These are phyloP conservation scores for Nakazawaea siamensis DNA, from an alignment of 805 yeast species.

Conservation along the genomic window DNA sequence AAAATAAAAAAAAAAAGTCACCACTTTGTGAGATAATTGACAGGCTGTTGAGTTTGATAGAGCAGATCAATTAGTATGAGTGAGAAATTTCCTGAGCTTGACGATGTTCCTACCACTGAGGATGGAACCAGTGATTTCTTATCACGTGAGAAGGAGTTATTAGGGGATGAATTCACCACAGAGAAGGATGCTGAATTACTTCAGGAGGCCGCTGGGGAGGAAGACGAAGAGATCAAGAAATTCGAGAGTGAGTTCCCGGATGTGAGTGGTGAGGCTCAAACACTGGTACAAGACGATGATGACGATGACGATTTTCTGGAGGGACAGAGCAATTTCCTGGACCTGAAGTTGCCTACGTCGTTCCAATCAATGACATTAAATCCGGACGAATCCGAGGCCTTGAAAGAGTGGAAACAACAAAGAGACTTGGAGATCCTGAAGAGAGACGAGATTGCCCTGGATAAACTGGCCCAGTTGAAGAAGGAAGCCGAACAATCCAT, in stretches of 20 bases:
- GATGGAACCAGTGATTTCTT: constrained; percentile 48
- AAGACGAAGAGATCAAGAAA: constrained; percentile 41
- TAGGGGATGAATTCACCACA: constrained; percentile 67
- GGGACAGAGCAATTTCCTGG: constrained; percentile 31
- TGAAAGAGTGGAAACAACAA: constrained; percentile 75
- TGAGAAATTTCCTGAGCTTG: constrained; percentile 71
- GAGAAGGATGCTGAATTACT: constrained; percentile 47
- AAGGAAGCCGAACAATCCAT: constrained; percentile 74
- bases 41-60: no score
- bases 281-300: constrained; percentile 15
- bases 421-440: constrained; percentile 70
- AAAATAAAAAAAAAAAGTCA: no score
- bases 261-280: constrained; percentile 28
- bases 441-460: constrained; percentile 64
- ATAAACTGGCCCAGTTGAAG: constrained; percentile 58
- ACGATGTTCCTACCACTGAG: constrained; percentile 29
- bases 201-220: constrained; percentile 29
- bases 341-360: constrained; percentile 12
- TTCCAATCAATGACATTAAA: constrained; percentile 12
- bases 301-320: constrained; percentile 37
- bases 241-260: constrained; percentile 62
- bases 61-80: no score
- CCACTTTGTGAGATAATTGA: no score
- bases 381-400: constrained; percentile 46
- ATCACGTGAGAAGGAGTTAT: constrained; percentile 56